Evolutionary conservation across 345 rosid genomes (phyloP), one percentile per base, ranked within the genome.

Genomic region (Noccaea caerulescens): DNA sequence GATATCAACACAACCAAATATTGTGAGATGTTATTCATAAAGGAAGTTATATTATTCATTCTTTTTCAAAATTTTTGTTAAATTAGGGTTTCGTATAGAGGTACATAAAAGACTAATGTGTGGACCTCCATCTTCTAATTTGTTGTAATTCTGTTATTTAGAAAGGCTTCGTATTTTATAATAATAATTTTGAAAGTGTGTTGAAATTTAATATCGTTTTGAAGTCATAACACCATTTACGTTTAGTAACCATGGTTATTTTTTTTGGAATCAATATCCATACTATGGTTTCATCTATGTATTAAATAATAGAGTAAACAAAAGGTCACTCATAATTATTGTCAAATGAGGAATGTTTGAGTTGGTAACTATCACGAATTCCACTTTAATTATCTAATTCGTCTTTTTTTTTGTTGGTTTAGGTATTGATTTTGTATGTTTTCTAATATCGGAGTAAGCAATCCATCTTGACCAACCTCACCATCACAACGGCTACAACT

Each of bases 401-500:
- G 8, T 52, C 42, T 34, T 39, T 53, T 59, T 3, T 27, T 27
- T 27, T 27, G 23, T 27, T 59, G 61, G 56, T 67, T 74, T 74
- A 67, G 78, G 78, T 74, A 51, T 52, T 59, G 47, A 50, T 23
- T 59, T 59, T 59, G 68, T 74, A 20, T 52, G 63, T 12, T 74
- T 51, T 42, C 55, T 52, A 51, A 49, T 59, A 63, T 41, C 46
- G 66, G 58, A 68, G 69, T 68, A 36, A 54, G 71, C 73, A 75
- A 79, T 63, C 64, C 58, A 53, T 68, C 75, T 45, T 7, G 30
- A 68, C 75, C 64, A 76, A 77, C 72, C 72, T 70, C 73, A 80
- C 78, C 66, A 16, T 23, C 49, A n/a, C 6, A n/a, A 25, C 4
- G 34, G 37, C 37, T 30, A 32, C 37, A 27, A 42, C 8, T 6